These are phyloP conservation scores for Colletotrichum neosansevieriae DNA, from an alignment of 2,329 filamentous ascomycete species.

Conservation along the genomic window DNA sequence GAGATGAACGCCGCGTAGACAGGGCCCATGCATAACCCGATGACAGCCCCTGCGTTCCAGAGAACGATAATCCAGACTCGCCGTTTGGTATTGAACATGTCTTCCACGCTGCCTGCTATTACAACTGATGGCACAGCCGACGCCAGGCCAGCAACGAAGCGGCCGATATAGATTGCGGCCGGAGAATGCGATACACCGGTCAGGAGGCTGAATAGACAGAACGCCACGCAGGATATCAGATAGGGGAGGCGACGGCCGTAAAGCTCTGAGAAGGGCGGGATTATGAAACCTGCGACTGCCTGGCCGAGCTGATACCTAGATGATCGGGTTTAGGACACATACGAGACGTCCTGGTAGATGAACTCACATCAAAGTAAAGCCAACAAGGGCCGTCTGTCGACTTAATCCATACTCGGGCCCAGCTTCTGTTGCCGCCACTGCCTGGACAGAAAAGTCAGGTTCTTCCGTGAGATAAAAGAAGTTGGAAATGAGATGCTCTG, in stretches of 20 bases:
- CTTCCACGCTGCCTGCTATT: conserved; percentile 61
- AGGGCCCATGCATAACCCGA: conserved; percentile 58
- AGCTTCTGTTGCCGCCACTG: conserved; percentile 35
- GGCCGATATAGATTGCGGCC: conserved; percentile 52
- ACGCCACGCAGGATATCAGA: conserved; percentile 48
- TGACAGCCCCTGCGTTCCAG: conserved; percentile 57
- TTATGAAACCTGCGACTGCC: conserved; percentile 52
- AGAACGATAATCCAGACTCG: conserved; percentile 60
- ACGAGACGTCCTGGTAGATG: too few species aligned
- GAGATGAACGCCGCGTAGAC: conserved; percentile 57
- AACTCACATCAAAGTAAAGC: conserved; percentile 45
- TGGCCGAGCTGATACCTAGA: conserved; percentile 52
- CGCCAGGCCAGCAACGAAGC: conserved; percentile 57
- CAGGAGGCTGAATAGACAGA: conserved; percentile 51
- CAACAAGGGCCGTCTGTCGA: conserved; percentile 41
- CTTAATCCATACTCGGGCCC: conserved; percentile 22
- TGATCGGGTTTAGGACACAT: not conserved
- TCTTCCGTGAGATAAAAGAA: not conserved
- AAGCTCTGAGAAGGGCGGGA: conserved; percentile 53
- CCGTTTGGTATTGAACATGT: conserved; percentile 59
- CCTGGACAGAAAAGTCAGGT: not conserved
- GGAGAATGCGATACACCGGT: conserved; percentile 53
- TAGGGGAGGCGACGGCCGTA: conserved; percentile 53
- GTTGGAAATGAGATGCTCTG: not conserved
- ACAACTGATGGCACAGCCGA: conserved; percentile 62